Evolutionary conservation across 1,284 basidiomycete genomes (phyloP).

Genomic region (Cryptococcus sp.): DNA sequence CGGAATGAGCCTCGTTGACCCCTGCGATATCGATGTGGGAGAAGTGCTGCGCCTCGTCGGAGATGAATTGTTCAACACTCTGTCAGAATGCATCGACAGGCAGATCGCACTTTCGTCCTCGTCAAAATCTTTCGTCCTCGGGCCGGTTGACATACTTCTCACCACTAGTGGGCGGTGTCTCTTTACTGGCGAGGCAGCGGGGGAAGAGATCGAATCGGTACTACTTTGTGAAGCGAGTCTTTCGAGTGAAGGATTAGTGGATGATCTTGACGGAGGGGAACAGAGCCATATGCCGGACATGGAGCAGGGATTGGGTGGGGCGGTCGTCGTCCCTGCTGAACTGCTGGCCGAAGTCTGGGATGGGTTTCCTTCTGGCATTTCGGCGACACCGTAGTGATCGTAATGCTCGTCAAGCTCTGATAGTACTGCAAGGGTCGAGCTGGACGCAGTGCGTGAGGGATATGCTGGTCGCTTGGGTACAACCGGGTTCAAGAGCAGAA

Average conservation of each 20-base stretch:
- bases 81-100: conserved; percentile 3
- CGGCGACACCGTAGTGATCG: background rate
- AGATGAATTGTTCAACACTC: background rate
- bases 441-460: background rate
- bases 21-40: background rate
- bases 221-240: background rate
- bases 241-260: background rate
- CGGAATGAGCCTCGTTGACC: background rate
- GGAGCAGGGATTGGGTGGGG: background rate
- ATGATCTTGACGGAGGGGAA: background rate
- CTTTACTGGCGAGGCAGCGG: background rate
- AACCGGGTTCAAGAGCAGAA: too few relatives aligned
- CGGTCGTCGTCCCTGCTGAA: background rate
- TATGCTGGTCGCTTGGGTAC: background rate
- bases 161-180: conserved; percentile 1
- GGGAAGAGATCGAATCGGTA: background rate
- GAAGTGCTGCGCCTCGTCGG: background rate
- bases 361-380: background rate
- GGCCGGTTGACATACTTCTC: conserved; percentile 1
- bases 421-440: background rate
- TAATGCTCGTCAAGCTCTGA: background rate
- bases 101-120: conserved; percentile 3
- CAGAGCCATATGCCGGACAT: background rate
- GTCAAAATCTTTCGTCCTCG: background rate
- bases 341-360: too few relatives aligned